Evolutionary conservation across 768 basidiomycete genomes (phyloP), one percentile per base, ranked within the genome.

Genomic region (Panaeolus cyanescens): DNA sequence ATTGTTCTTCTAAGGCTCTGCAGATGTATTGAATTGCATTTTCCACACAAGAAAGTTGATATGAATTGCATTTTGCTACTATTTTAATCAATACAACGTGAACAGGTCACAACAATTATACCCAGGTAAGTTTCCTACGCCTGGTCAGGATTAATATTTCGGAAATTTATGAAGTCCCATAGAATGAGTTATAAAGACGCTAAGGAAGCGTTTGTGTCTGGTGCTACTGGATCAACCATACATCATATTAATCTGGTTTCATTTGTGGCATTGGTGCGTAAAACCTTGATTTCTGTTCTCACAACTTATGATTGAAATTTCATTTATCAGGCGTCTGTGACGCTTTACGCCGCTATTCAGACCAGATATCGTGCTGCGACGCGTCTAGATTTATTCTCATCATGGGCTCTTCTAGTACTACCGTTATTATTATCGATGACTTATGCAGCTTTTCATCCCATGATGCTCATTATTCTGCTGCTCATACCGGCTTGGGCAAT

Each of bases 381-480:
- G 19, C 59, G 69, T 8, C 70, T 80, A 31, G 71, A 76, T 19
- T 79, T 85, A 59, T 42, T 75, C 12, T 56, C 78, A 32, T 88
- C 93, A 71, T 93, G 85, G 80, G 34, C 79, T 7, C 71, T 91
- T 9, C 83, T 96, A 12, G 83, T 89, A 6, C 57, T 92, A 0
- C 96, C 96, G 0, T 78, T 96, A n/a, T 78, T 95, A 2, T 78
- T 96, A 8, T 89, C 87, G 3, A 85, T 97, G 75, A 96, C 96
- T 0, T 58, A 90, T 30, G 89, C 88, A 67, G 88, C 93, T 0
- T 73, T 82, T 31, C 72, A 74, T 10, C 89, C 93, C 0, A 65
- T 74, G 3, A 56, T 77, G 2, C 80, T 95, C 56, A 83, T 83
- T 12, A 15, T 80, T 0, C 58, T 83, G 1, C 70, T 93, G 1